These are phyloP conservation scores for Simmondsia chinensis DNA, from an alignment of 148 eudicot species.

Conservation along the genomic window DNA sequence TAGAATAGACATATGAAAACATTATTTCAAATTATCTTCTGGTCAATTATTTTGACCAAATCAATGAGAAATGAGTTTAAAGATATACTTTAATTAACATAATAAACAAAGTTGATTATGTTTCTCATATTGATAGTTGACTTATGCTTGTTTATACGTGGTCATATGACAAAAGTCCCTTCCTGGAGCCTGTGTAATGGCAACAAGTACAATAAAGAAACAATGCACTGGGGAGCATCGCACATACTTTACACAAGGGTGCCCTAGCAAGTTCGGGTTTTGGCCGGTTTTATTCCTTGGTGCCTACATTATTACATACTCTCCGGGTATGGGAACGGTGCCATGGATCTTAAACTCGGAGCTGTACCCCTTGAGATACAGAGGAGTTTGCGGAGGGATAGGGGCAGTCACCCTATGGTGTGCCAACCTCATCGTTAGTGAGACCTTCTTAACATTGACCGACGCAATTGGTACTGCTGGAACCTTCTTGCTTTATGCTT, in stretches of 20 bases:
- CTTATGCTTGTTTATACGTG: neutral
- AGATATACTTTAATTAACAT: too few relatives aligned
- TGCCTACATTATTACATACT: slow-evolving; percentile 20
- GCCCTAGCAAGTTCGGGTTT: slow-evolving; percentile 29
- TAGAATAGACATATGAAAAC: too few relatives aligned
- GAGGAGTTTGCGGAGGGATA: slow-evolving; percentile 37
- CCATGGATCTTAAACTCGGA: slow-evolving; percentile 46
- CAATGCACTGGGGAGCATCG: slow-evolving; percentile 12
- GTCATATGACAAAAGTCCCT: slow-evolving; percentile 10
- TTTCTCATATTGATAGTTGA: too few relatives aligned
- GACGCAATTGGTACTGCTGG: slow-evolving; percentile 27
- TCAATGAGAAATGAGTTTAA: too few relatives aligned
- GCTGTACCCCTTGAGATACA: slow-evolving; percentile 27
- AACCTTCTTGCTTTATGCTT: slow-evolving; percentile 35
- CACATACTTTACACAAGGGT: slow-evolving; percentile 23
- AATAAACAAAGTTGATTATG: too few relatives aligned
- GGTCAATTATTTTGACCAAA: too few relatives aligned
- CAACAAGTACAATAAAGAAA: neutral
- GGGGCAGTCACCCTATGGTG: slow-evolving; percentile 37
- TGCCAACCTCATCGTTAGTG: slow-evolving; percentile 31
- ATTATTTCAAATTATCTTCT: too few relatives aligned
- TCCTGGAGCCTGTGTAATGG: slow-evolving; percentile 24
- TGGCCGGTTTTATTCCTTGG: slow-evolving; percentile 23
- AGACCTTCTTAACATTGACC: slow-evolving; percentile 24
- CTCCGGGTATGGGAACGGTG: slow-evolving; percentile 41